A percentile compares a stretch with the other conserved stretches of the same genome.
Conservation (phyloP, 495 filamentous ascomycete genomes). For the Chaetomium tenue region DNA sequence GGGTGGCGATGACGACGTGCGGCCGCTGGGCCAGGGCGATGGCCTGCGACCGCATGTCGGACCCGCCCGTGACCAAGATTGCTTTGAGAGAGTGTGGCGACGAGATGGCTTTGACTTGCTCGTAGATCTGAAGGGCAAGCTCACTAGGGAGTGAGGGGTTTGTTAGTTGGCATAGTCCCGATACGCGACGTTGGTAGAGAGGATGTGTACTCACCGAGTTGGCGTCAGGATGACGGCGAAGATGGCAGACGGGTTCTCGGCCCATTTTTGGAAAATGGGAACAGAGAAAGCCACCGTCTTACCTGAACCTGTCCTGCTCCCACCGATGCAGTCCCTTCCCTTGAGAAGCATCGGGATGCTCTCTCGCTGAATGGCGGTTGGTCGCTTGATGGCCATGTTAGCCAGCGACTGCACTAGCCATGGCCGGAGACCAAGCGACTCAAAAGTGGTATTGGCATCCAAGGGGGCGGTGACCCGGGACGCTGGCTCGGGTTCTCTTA, state of each 20-base stretch:
- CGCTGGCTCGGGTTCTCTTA: constrained; percentile 17
- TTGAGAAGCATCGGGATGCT: constrained; percentile 89
- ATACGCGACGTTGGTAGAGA: too few relatives aligned
- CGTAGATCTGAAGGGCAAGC: constrained; percentile 90
- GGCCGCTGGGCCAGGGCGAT: constrained; percentile 75
- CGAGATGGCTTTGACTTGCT: constrained; percentile 90
- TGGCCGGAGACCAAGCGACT: constrained; percentile 68
- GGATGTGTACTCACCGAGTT: constrained; percentile 57
- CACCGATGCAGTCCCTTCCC: constrained; percentile 90
- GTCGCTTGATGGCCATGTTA: constrained; percentile 82
- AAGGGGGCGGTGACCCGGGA: constrained; percentile 39
- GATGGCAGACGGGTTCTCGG: constrained; percentile 85
- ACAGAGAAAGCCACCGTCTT: constrained; percentile 97
- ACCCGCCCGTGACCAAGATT: constrained; percentile 82
- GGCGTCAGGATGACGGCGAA: constrained; percentile 88
- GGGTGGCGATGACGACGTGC: constrained; percentile 92
- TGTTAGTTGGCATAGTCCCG: constrained; percentile 5
- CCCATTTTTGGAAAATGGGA: constrained; percentile 90
- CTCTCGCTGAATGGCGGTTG: constrained; percentile 86
- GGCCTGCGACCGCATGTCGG: constrained; percentile 89
- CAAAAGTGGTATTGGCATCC: constrained; percentile 64
- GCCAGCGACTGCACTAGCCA: constrained; percentile 86
- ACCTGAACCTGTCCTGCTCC: constrained; percentile 92
- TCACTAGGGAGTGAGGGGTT: constrained; percentile 58
- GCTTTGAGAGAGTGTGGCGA: constrained; percentile 81